A percentile compares a stretch with the other conserved stretches of the same genome.
These are phyloP conservation scores for Neurospora sp. DNA, from an alignment of 495 filamentous ascomycete genomes.

Conservation along the genomic window DNA sequence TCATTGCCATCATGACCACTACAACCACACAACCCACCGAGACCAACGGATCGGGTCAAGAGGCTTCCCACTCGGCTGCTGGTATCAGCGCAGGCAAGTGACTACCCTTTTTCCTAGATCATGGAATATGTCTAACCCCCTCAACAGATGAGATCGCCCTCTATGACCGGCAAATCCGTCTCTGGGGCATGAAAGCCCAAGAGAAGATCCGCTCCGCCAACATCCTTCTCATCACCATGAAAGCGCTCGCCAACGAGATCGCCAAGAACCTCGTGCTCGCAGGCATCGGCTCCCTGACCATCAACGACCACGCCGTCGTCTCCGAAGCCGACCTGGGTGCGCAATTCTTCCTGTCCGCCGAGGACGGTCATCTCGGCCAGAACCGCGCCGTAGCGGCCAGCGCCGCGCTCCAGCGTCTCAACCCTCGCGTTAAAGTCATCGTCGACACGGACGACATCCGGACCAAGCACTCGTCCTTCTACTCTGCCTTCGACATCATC, in stretches of 20 bases:
- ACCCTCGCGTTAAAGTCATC: conserved; percentile 75
- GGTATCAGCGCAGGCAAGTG: conserved; percentile 26
- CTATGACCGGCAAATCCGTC: conserved; percentile 95
- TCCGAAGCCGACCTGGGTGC: conserved; percentile 74
- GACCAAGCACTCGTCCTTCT: conserved; percentile 59
- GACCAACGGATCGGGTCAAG: conserved; percentile 6
- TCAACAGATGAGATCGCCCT: conserved; percentile 84
- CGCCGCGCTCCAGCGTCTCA: conserved; percentile 70
- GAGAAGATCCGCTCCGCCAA: conserved; percentile 80
- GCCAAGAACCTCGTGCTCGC: conserved; percentile 97
- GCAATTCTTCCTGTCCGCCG: conserved; percentile 76
- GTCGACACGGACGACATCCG: conserved; percentile 57
- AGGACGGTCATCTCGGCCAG: conserved; percentile 56
- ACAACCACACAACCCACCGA: conserved; percentile 1
- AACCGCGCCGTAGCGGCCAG: conserved; percentile 80
- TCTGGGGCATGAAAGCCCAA: conserved; percentile 95
- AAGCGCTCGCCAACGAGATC: conserved; percentile 86
- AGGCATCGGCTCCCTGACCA: conserved; percentile 83
- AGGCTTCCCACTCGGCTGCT: conserved; percentile 4
- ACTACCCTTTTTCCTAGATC: not conserved
- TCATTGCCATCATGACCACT: not conserved
- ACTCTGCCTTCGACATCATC: conserved; percentile 66
- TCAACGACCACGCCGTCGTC: conserved; percentile 71
- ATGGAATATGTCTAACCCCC: not conserved
- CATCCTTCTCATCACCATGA: conserved; percentile 80